Conservation (phyloP, 1,139 yeast genomes). For the Scheffersomyces illinoinensis region DNA sequence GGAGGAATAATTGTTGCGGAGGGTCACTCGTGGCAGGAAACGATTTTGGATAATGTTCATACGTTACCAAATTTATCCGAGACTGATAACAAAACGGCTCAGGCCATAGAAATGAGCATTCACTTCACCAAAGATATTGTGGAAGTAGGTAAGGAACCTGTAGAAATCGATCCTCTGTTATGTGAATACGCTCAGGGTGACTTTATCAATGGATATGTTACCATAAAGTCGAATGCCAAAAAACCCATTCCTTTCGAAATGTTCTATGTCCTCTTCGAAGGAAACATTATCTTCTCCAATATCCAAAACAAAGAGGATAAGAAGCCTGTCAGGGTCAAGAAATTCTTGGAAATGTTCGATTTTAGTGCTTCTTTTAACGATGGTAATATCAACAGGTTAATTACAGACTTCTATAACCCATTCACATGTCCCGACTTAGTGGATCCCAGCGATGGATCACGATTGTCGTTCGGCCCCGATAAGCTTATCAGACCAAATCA, state of each 20-base stretch:
- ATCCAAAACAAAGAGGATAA: slow-evolving; percentile 9
- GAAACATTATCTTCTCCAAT: slow-evolving; percentile 23
- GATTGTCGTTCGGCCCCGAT: slow-evolving; percentile 9
- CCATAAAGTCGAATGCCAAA: slow-evolving; percentile 27
- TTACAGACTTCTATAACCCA: slow-evolving; percentile 24
- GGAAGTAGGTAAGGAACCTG: slow-evolving; percentile 25
- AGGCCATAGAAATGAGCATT: slow-evolving; percentile 28
- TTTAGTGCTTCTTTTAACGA: slow-evolving; percentile 41
- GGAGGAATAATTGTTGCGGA: slow-evolving; percentile 28
- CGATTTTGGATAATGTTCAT: slow-evolving; percentile 40
- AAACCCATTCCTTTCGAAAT: slow-evolving; percentile 37
- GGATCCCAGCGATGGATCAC: slow-evolving; percentile 33
- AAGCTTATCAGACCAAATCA: slow-evolving; percentile 8
- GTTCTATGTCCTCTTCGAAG: slow-evolving; percentile 46
- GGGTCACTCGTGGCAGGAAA: slow-evolving; percentile 39
- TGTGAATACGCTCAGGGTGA: slow-evolving; percentile 46
- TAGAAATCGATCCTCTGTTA: slow-evolving; percentile 29
- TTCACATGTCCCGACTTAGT: slow-evolving; percentile 14
- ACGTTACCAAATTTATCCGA: slow-evolving; percentile 34
- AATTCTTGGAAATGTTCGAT: slow-evolving; percentile 46
- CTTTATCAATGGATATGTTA: slow-evolving; percentile 37
- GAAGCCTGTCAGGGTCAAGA: slow-evolving; percentile 18
- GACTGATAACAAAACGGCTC: slow-evolving; percentile 26
- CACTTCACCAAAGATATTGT: slow-evolving; percentile 41
- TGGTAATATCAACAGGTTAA: slow-evolving; percentile 32